Evolutionary conservation across 805 yeast species (phyloP).

Genomic region (Lipomyces orientalis): DNA sequence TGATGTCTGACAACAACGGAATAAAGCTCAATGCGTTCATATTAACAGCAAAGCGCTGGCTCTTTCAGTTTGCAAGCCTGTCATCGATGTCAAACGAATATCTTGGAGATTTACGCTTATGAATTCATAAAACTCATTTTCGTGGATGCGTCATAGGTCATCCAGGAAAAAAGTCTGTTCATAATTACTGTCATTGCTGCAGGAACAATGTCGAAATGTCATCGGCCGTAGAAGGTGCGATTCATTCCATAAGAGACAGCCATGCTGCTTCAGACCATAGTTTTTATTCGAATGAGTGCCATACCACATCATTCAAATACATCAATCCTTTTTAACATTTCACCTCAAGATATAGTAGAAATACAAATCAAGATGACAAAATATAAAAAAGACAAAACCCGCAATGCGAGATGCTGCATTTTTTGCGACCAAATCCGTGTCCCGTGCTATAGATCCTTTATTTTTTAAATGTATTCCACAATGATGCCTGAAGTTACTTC

Average conservation of each 20-base stretch:
- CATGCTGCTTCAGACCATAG: neutral
- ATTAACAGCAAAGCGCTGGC: no score
- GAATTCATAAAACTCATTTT: neutral
- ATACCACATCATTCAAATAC: neutral
- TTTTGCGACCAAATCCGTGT: neutral
- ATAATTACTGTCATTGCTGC: no score
- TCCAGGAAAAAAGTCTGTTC: no score
- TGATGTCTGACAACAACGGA: no score
- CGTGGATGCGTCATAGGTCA: neutral
- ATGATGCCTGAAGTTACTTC: conserved; percentile 36
- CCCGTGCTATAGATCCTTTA: neutral
- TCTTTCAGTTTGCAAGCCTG: no score
- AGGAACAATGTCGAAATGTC: no score
- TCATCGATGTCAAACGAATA: neutral
- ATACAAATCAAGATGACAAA: neutral
- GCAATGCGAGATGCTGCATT: neutral
- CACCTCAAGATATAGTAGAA: neutral
- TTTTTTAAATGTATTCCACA: neutral
- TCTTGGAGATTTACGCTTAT: neutral
- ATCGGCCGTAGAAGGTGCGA: neutral
- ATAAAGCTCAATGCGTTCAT: no score
- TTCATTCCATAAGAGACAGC: neutral
- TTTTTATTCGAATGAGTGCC: neutral
- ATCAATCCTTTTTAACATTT: neutral
- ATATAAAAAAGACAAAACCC: neutral